Evolutionary conservation across 768 basidiomycete species (phyloP), one percentile per base, ranked within the genome.

Genomic region (Panaeolus cyanescens): DNA sequence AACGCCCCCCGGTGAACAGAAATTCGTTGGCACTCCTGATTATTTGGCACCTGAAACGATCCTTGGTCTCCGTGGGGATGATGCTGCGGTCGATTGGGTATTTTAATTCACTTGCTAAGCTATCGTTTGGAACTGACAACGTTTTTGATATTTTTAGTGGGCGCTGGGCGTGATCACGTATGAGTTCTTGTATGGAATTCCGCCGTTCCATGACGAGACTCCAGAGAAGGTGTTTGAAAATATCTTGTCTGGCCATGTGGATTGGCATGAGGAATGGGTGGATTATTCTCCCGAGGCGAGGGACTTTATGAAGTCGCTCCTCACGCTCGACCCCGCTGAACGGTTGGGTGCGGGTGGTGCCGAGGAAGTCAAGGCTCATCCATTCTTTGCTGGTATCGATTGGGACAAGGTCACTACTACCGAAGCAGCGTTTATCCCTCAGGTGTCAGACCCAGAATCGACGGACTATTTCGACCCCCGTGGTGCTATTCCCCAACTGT

Each of bases 391-490:
- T 50, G 92, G 86, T 32, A 91, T 99, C 64, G 92, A 98, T 63
- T 99, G 97, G 97, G 87, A 93, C 59, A 90, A 91, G 61, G 88
- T 99, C 58, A 92, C 93, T 7, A 86, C 86, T 7, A 86, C 88
- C 5, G 92, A 96, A 75, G 95, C 95, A 9, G 92, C 90, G 32
- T 99, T 99, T 78, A 94, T 99, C 56, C 97, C 97, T 53, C 91
- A 95, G 70, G 87, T 97, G 32, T 86, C 91, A 13, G 96, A 99
- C 74, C 95, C 96, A 4, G 96, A 98, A 76, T 96, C 95, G 20
- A 99, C 97, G n/a, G 97, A 99, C 73, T 99, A 99, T 77, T 99
- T 99, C 69, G 97, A 99, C 77, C 86, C 95, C 62, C 89, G 97
- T 42, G 97, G 97, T 3, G 96, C 96, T 15, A 86, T 92, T 42